These are phyloP conservation scores for Litsea cubeba DNA, from an alignment of 164 flowering plant species.

Conservation along the genomic window DNA sequence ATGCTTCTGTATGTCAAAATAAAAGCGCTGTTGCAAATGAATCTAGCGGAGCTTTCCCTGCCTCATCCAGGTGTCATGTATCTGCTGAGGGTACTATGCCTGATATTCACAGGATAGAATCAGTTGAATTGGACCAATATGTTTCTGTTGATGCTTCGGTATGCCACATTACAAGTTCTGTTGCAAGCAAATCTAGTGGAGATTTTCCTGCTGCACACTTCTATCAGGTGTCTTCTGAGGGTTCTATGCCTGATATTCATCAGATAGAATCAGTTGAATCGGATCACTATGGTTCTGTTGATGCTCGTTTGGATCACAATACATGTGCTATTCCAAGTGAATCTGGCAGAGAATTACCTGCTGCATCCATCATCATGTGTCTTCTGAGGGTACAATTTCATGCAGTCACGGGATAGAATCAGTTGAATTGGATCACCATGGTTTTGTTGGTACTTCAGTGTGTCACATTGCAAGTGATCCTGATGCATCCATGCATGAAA, in stretches of 20 bases:
- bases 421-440: background rate
- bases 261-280: background rate
- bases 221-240: slow-evolving; percentile 7
- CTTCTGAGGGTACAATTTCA: slow-evolving; percentile 5
- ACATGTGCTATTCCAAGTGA: slow-evolving; percentile 4
- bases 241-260: background rate
- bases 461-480: background rate
- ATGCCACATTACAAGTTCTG: background rate
- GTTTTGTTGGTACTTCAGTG: background rate
- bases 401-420: background rate
- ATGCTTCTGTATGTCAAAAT: slow-evolving; percentile 2
- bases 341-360: slow-evolving; percentile 6
- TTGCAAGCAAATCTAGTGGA: background rate
- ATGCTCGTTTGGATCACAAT: background rate
- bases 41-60: slow-evolving; percentile 9
- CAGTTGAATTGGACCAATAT: background rate
- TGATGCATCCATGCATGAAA: background rate
- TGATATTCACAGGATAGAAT: background rate
- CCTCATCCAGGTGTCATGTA: slow-evolving; percentile 6
- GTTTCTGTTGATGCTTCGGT: background rate
- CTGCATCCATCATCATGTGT: slow-evolving; percentile 10
- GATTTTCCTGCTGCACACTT: slow-evolving; percentile 8
- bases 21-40: slow-evolving; percentile 6
- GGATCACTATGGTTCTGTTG: background rate
- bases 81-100: slow-evolving; percentile 9